Percentiles rank a stretch among this genome's conserved stretches.
These are phyloP conservation scores for Chaetomium sp. DNA, from an alignment of 2,329 filamentous ascomycete genomes.

Conservation along the genomic window DNA sequence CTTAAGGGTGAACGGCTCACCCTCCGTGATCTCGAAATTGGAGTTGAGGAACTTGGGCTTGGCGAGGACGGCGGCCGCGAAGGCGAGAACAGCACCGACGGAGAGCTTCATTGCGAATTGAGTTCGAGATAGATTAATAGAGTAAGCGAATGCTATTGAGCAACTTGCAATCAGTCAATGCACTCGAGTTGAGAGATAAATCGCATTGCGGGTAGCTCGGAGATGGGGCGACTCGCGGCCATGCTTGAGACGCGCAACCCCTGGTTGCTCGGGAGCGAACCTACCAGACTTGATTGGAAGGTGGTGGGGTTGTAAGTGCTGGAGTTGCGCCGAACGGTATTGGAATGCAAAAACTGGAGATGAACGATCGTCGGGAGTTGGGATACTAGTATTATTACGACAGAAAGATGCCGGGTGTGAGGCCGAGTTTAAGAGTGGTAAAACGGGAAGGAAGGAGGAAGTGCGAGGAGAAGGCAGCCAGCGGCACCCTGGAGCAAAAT, in stretches of 20 bases:
- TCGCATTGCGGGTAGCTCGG: conserved; percentile 5
- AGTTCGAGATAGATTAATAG: conserved; percentile 24
- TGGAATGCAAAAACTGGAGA: conserved; percentile 21
- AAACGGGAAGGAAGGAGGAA: conserved; percentile 29
- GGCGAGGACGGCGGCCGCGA: conserved; percentile 40
- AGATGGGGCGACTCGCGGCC: neutral
- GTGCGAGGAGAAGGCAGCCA: conserved; percentile 22
- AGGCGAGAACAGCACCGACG: conserved; percentile 41
- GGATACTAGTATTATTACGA: conserved; percentile 32
- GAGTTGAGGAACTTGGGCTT: conserved; percentile 40
- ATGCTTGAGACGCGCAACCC: neutral
- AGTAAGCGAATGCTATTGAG: conserved; percentile 25
- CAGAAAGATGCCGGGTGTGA: conserved; percentile 19
- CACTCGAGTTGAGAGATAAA: neutral
- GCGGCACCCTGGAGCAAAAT: conserved; percentile 29
- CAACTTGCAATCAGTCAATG: conserved; percentile 17
- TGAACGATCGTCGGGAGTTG: conserved; percentile 35
- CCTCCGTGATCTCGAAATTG: conserved; percentile 40
- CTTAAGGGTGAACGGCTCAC: conserved; percentile 48
- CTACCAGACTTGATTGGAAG: conserved; percentile 27
- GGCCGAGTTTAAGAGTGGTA: conserved; percentile 2
- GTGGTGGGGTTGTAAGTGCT: conserved; percentile 14
- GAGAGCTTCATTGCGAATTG: conserved; percentile 48
- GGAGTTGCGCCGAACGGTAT: conserved; percentile 10
- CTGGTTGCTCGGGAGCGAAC: conserved; percentile 16